Conservation (phyloP, 352 stramenopile genomes). For the Phytophthora palmivora region DNA sequence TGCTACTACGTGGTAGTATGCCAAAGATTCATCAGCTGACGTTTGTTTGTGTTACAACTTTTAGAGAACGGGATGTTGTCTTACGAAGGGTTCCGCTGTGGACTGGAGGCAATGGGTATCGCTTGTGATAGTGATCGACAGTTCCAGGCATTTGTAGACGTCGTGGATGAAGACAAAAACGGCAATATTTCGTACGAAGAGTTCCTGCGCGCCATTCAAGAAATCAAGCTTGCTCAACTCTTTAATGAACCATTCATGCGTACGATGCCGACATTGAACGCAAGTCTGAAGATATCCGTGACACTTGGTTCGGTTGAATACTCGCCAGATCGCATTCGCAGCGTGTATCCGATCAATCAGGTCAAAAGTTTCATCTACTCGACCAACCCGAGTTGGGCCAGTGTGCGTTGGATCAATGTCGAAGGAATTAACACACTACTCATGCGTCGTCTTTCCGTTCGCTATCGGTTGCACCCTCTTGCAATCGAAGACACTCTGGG, state of each 20-base stretch:
- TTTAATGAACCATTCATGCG: conserved; percentile 68
- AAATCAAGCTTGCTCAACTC: conserved; percentile 88
- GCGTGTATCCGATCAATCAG: conserved; percentile 68
- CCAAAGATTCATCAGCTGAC: background rate
- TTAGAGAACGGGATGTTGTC: conserved; percentile 62
- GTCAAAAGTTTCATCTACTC: conserved; percentile 87
- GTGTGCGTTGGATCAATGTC: conserved; percentile 84
- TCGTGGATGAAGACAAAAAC: conserved; percentile 82
- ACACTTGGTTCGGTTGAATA: conserved; percentile 76
- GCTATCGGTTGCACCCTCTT: conserved; percentile 83
- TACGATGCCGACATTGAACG: conserved; percentile 34
- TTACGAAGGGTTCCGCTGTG: conserved; percentile 70
- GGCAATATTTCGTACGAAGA: conserved; percentile 83
- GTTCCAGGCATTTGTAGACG: conserved; percentile 73
- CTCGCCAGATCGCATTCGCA: conserved; percentile 72
- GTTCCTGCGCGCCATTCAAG: conserved; percentile 84
- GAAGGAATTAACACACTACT: conserved; percentile 63
- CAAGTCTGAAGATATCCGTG: conserved; percentile 17
- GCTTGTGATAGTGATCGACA: conserved; percentile 60
- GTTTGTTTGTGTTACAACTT: background rate
- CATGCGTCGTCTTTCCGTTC: conserved; percentile 73
- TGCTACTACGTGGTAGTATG: too few species aligned
- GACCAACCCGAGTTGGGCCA: conserved; percentile 66
- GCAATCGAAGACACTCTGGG: conserved; percentile 83
- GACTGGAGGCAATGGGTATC: conserved; percentile 80